Percentiles rank a stretch among this genome's conserved stretches.
Conservation (phyloP, 495 filamentous ascomycete genomes). For the Xylaria grammica region DNA sequence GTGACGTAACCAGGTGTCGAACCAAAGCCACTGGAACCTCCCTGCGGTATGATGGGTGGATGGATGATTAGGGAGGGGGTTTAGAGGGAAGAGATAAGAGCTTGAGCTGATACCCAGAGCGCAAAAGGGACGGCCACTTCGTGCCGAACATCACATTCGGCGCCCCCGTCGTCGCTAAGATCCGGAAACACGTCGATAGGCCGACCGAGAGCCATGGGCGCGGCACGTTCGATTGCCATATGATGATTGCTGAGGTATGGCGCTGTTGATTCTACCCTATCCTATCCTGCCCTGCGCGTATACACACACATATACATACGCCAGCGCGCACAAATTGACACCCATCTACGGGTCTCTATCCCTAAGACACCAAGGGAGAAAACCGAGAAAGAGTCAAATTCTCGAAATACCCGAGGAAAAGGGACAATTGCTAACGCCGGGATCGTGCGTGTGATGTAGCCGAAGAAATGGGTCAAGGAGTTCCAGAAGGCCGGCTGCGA, state of each 20-base stretch:
- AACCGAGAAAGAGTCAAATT: too few relatives aligned
- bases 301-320: not conserved
- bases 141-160: conserved; percentile 99
- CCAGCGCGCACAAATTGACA: too few relatives aligned
- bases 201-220: conserved; percentile 61
- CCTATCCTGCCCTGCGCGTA: too few relatives aligned
- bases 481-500: conserved; percentile 95
- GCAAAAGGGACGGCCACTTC: conserved; percentile 82
- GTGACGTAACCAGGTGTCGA: too few relatives aligned
- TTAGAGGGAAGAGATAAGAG: too few relatives aligned
- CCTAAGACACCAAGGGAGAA: too few relatives aligned
- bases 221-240: conserved; percentile 98
- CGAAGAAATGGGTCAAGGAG: conserved; percentile 95
- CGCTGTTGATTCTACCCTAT: not conserved
- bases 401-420: too few relatives aligned
- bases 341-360: too few relatives aligned
- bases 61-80: too few relatives aligned
- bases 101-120: not conserved
- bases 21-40: not conserved
- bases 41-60: not conserved
- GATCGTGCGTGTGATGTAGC: conserved; percentile 53
- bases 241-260: conserved; percentile 97
- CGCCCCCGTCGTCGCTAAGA: conserved; percentile 88
- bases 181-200: conserved; percentile 77
- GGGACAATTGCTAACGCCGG: not conserved